These are phyloP conservation scores for Bipolaris oryzae DNA, from an alignment of 2,329 filamentous ascomycete species.

Conservation along the genomic window DNA sequence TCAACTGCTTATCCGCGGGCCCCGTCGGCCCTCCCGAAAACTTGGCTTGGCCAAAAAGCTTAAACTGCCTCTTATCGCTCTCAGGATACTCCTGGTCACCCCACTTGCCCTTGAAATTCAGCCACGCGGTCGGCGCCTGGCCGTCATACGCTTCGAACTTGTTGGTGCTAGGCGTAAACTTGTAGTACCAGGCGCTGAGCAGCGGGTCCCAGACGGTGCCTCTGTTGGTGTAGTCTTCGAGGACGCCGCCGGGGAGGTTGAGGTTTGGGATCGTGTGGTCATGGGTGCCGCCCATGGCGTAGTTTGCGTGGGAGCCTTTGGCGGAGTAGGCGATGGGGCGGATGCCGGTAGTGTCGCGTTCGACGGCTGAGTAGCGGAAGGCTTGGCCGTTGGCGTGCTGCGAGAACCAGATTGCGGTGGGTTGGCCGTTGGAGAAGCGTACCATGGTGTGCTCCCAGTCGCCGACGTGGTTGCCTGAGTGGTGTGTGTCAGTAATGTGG, in stretches of 20 bases:
- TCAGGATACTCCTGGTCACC: constrained; percentile 65
- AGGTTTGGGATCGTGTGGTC: constrained; percentile 68
- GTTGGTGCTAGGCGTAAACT: constrained; percentile 52
- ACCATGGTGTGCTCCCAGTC: constrained; percentile 73
- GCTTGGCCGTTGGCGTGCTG: constrained; percentile 69
- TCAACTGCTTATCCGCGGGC: constrained; percentile 64
- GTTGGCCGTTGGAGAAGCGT: constrained; percentile 63
- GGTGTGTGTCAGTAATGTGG: neutral
- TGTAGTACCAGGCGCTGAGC: constrained; percentile 62
- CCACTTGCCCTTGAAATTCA: constrained; percentile 65
- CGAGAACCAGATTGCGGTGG: constrained; percentile 65
- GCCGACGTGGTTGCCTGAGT: constrained; percentile 64
- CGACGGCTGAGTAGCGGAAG: constrained; percentile 61
- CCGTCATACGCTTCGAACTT: constrained; percentile 58
- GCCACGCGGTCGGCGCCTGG: constrained; percentile 58
- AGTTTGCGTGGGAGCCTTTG: constrained; percentile 69
- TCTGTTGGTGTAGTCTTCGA: constrained; percentile 61
- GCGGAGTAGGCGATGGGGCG: constrained; percentile 65
- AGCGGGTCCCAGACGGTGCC: constrained; percentile 67
- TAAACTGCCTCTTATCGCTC: constrained; percentile 58
- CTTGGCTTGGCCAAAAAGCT: constrained; percentile 53
- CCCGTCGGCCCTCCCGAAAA: constrained; percentile 66
- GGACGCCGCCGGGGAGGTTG: constrained; percentile 59
- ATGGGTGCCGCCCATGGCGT: constrained; percentile 64
- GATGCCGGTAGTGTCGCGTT: constrained; percentile 55